Base-by-base conservation (phyloP, 495 filamentous ascomycete species). In the Eremomyces bilateralis region DNA sequence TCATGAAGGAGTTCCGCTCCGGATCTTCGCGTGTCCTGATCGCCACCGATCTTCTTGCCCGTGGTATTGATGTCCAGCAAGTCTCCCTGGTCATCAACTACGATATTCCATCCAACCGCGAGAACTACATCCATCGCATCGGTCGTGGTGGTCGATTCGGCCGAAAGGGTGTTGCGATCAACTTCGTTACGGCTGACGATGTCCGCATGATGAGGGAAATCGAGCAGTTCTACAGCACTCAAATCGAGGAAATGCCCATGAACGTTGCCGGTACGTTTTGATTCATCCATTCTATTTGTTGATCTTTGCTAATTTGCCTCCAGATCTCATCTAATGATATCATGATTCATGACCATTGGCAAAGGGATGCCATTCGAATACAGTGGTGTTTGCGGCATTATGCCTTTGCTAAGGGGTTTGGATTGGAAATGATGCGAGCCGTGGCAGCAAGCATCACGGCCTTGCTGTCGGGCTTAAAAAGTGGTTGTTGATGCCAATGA, bases 101-200 rank as follows among this genome's bases (percentile, higher is more conserved):
- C 62, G 88, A 97, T 57, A 67, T 97, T 13, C 88, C 88, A 36
- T 79, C 80, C 58, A 97, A 97, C 66, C 81, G 88, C 53, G 88
- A 97, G 64, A 97, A 97, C 69, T 97, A 97, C 76, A 97, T 97
- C 61, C 88, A 97, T 64, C 76, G 88, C 48, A 97, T 97, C 53
- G 88, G 88, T 66, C 83, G 88, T 66, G 81, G 83, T 58, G 88
- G 88, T 59, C 81, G 88, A 67, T 97, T 97, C 64, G 88, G 88
- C 57, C 80, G 88, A 54, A 97, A 97, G 71, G 88, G 88, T 76
- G 88, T 97, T 57, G 90, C 88, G 46, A 97, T 97, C 69, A 97
- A 97, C 76, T 97, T 97, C 60, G 88, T 97, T 54, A 97, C 90
- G 37, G 81, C 80, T 48, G 88, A 97, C 41, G 88, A 97, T 64